Percentiles rank a stretch among this genome's conserved stretches.
Conservation (phyloP, 108 stramenopile species). For the Skeletonema potamos region DNA sequence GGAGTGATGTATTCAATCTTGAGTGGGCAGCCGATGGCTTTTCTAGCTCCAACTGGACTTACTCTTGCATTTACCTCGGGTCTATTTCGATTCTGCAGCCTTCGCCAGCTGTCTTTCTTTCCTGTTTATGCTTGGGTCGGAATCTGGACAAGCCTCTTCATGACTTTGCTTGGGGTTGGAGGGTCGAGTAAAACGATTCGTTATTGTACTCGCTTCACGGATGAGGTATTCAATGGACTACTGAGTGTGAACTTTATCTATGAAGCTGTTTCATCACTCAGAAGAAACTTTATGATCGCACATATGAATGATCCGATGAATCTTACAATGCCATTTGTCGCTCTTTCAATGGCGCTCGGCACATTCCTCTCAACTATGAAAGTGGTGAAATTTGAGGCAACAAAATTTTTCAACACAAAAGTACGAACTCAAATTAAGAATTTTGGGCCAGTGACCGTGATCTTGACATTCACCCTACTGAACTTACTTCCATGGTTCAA, state of each 20-base stretch:
- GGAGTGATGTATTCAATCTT: conserved; percentile 70
- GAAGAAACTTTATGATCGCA: conserved; percentile 69
- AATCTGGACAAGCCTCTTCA: conserved; percentile 90
- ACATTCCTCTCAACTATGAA: conserved; percentile 72
- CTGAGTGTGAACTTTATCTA: conserved; percentile 94
- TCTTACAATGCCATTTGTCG: conserved; percentile 80
- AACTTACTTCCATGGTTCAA: conserved; percentile 63
- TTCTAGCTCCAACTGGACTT: conserved; percentile 96
- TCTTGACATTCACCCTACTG: conserved; percentile 75
- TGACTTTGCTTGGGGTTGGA: conserved; percentile 74
- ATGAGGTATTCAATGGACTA: conserved; percentile 95
- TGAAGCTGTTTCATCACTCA: conserved; percentile 78
- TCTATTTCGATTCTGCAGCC: conserved; percentile 74
- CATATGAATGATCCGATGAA: conserved; percentile 68
- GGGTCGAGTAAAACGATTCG: conserved; percentile 87
- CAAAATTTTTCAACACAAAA: conserved; percentile 72
- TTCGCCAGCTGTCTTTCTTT: conserved; percentile 86
- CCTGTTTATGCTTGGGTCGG: conserved; percentile 95
- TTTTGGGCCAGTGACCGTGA: conserved; percentile 91
- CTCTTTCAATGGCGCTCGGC: conserved; percentile 68
- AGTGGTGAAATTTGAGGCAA: conserved; percentile 69
- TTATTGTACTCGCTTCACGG: conserved; percentile 95
- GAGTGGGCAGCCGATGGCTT: conserved; percentile 94
- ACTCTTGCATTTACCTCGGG: conserved; percentile 94
- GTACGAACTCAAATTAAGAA: conserved; percentile 82